Evolutionary conservation across 352 stramenopile species (phyloP).

Genomic region (Phytophthora syringae): DNA sequence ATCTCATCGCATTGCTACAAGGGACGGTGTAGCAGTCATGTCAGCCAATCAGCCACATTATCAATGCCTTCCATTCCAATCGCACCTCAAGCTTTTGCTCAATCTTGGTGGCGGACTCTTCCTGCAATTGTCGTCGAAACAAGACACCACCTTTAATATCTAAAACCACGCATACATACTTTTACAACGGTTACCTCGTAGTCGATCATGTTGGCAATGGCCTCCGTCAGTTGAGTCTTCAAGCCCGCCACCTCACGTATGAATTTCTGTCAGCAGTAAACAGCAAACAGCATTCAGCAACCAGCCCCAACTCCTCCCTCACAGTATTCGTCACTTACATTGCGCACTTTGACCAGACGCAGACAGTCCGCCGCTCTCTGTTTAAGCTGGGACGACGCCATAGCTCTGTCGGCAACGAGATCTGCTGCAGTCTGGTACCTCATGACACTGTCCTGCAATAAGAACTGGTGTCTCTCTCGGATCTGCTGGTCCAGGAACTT

Average conservation of each 20-base stretch:
- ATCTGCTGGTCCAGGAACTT: slow-evolving; percentile 70
- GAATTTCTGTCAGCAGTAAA: slow-evolving; percentile 66
- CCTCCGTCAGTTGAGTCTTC: slow-evolving; percentile 54
- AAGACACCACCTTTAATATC: slow-evolving; percentile 2
- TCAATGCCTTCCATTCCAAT: not conserved
- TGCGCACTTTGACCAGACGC: slow-evolving; percentile 76
- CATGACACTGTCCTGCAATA: slow-evolving; percentile 53
- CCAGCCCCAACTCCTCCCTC: not conserved
- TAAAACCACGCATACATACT: not conserved
- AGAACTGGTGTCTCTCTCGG: slow-evolving; percentile 58
- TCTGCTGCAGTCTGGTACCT: slow-evolving; percentile 63
- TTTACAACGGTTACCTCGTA: slow-evolving; percentile 52
- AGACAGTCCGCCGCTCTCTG: slow-evolving; percentile 69
- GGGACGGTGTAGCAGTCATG: not conserved
- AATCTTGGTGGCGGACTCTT: slow-evolving; percentile 62
- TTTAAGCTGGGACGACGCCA: slow-evolving; percentile 51
- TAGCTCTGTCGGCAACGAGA: slow-evolving; percentile 59
- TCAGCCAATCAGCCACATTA: slow-evolving; percentile 7
- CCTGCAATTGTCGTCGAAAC: slow-evolving; percentile 35
- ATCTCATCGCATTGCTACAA: slow-evolving; percentile 84
- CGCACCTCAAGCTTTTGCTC: slow-evolving; percentile 77
- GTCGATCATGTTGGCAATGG: slow-evolving; percentile 65
- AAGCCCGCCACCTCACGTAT: slow-evolving; percentile 60
- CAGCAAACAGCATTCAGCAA: slow-evolving; percentile 1
- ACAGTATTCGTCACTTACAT: slow-evolving; percentile 50